Base-by-base conservation (phyloP, 169 alveolate species). In the Babesia sp. region DNA sequence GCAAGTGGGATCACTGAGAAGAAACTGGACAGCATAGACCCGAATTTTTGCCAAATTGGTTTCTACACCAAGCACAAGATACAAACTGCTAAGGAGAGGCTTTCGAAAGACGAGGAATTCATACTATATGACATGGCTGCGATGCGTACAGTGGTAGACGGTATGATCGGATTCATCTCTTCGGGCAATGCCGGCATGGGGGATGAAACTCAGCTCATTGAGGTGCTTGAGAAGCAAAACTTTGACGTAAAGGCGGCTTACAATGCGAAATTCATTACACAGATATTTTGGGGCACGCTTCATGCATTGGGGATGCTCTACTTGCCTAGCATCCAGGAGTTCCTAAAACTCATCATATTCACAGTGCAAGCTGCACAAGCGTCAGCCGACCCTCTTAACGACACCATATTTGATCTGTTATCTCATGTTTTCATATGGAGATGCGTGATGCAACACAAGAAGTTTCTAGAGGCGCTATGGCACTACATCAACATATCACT, bases 211-310 rank as follows among this genome's bases (percentile, higher is more conserved):
- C 66, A 79, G 28, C 71, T 79, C 16, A 48, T 48, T 24, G 83
- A 24, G n/a, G 86, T 82, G 54, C 54, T 80, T 39, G 78, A 67
- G 20, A 58, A 48, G 61, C 71, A 77, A 20, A 29, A 71, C 34
- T 29, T 61, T 33, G 64, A 44, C 24, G 54, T 74, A 59, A 29
- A 56, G 50, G 81, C 73, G 48, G 42, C 71, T 46, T 91, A 83
- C 22, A 82, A 84, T 16, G 83, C 92, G 8, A 91, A 91, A 57
- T 91, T 91, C 73, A 83, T 91, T 29, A 84, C 95, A 1, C 94
- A 91, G 55, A 88, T 93, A 9, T 93, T 91, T 74, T 93, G 96
- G 96, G 71, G 87, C 48, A 80, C 95, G 2, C 63, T 90, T 57
- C 89, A 91, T 55, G 84, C 93, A 8, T 29, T 91, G 7, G 89